Conservation (phyloP, 129 eudicot species). For the Flaveria linearis region DNA sequence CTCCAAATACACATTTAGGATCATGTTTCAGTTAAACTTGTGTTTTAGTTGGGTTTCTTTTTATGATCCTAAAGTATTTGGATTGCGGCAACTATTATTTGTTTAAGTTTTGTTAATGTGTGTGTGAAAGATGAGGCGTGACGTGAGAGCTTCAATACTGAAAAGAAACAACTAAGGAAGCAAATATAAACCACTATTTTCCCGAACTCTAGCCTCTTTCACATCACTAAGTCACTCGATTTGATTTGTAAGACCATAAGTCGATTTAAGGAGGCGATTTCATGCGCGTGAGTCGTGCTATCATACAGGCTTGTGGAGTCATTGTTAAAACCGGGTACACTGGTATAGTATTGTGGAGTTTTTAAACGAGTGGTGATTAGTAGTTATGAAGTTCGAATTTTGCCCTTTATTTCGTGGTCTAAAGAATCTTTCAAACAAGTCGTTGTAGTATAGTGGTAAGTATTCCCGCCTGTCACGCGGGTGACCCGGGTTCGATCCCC, state of each 20-base stretch:
- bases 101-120: neutral
- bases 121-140: no score
- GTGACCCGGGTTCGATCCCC: constrained; percentile 96
- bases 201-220: no score
- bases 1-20: neutral
- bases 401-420: no score
- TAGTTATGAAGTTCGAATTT: neutral
- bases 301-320: neutral
- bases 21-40: no score
- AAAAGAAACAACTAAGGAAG: no score
- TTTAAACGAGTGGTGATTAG: neutral
- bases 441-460: constrained; percentile 94
- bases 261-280: no score
- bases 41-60: neutral
- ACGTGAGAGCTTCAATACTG: no score
- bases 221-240: no score
- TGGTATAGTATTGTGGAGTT: neutral
- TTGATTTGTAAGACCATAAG: no score
- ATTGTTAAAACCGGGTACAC: no score
- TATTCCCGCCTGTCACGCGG: constrained; percentile 96
- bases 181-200: no score
- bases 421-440: neutral
- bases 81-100: neutral
- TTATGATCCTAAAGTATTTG: neutral
- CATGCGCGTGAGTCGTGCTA: no score